phyloP scores from a whole-genome alignment of 441 rosid genomes.

The Daphne laureola region DNA sequence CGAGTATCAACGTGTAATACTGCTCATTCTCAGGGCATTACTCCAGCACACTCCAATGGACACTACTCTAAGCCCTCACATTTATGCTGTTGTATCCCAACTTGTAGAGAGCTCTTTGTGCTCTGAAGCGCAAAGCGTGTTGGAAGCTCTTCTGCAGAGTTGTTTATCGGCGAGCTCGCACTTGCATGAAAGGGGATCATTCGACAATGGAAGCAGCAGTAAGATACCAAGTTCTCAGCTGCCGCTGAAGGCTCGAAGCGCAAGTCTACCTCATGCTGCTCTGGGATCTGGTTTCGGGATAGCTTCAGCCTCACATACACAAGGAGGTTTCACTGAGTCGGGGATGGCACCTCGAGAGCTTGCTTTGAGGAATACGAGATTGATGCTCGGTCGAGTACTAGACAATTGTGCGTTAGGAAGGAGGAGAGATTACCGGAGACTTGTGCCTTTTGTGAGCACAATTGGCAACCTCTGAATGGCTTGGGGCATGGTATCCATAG shows the following conservation, averaged over 20 bases:
- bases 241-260: conserved; percentile 73
- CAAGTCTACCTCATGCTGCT: conserved; percentile 34
- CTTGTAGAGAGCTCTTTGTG: conserved; percentile 85
- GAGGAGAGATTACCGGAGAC: conserved; percentile 66
- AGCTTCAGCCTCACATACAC: conserved; percentile 31
- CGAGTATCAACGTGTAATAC: conserved; percentile 79
- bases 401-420: conserved; percentile 72
- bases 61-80: conserved; percentile 86
- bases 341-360: conserved; percentile 70
- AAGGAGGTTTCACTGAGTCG: conserved; percentile 36
- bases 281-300: conserved; percentile 36
- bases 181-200: conserved; percentile 48
- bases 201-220: conserved; percentile 63
- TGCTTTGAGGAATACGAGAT: conserved; percentile 70
- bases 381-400: conserved; percentile 74
- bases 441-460: conserved; percentile 75
- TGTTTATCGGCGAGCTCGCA: conserved; percentile 69
- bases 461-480: conserved; percentile 38
- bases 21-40: conserved; percentile 83
- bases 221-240: conserved; percentile 64
- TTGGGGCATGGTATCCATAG: no score
- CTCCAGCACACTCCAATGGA: conserved; percentile 96
- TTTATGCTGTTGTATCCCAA: conserved; percentile 89
- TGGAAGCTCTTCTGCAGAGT: conserved; percentile 91
- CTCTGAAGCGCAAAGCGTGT: conserved; percentile 83